Conservation (phyloP, 352 stramenopile genomes). For the Chrysophaeum taylorii region DNA sequence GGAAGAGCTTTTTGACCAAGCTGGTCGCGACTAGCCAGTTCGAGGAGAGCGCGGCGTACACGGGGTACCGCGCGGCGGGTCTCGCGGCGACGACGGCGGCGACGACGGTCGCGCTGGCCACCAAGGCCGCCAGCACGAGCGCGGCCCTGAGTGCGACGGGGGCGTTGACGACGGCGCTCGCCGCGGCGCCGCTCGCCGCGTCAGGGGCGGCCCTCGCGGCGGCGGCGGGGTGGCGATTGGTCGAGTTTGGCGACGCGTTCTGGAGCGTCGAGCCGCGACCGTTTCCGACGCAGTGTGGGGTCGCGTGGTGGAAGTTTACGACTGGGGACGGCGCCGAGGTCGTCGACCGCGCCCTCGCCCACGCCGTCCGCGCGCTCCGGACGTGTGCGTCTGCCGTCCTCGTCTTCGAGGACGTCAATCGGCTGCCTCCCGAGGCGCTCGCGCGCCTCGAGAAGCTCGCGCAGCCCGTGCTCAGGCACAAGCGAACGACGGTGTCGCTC, state of each 20-base stretch:
- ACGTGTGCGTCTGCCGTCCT: neutral
- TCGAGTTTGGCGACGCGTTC: neutral
- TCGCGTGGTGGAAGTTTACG: conserved; percentile 2
- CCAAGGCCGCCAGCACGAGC: neutral
- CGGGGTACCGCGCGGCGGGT: neutral
- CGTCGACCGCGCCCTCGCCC: neutral
- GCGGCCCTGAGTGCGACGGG: too few species aligned
- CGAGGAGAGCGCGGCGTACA: neutral
- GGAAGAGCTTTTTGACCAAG: neutral
- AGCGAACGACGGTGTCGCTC: neutral
- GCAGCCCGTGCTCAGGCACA: neutral
- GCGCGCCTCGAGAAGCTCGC: neutral
- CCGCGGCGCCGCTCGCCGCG: neutral
- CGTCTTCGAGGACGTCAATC: conserved; percentile 9
- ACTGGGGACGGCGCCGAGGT: neutral
- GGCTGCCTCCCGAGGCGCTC: neutral
- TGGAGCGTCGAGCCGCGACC: neutral
- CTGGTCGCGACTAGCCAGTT: neutral
- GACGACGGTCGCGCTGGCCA: neutral
- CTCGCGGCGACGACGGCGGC: neutral
- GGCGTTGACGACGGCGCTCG: too few species aligned
- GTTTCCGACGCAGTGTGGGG: conserved; percentile 6
- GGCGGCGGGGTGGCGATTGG: neutral
- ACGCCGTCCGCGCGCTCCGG: neutral
- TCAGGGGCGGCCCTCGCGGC: neutral